A percentile compares a stretch with the other conserved stretches of the same genome.
phyloP scores from a whole-genome alignment of 2,329 filamentous ascomycete species.

The Epichloe festucae region DNA sequence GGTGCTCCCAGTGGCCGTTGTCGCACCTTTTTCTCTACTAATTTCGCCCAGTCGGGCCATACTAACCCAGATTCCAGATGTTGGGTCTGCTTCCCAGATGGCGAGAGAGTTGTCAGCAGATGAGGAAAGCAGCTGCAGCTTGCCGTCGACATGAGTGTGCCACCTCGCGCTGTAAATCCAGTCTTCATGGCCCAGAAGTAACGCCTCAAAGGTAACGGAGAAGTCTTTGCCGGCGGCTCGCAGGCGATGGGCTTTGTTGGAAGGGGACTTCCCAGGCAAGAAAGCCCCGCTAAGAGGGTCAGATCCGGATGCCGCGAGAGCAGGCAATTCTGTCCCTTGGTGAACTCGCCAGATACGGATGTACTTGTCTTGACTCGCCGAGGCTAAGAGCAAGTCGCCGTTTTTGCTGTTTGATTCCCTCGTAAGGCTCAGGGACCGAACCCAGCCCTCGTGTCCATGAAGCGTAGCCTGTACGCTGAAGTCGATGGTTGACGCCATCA shows the following conservation, averaged over 20 bases:
- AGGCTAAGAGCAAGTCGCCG: constrained; percentile 71
- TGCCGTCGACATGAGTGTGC: constrained; percentile 39
- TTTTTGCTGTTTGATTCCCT: constrained; percentile 39
- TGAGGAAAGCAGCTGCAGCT: constrained; percentile 66
- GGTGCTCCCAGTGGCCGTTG: constrained; percentile 87
- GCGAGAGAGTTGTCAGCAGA: constrained; percentile 92
- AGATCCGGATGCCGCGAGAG: constrained; percentile 36
- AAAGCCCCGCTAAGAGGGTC: constrained; percentile 47
- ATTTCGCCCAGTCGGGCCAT: constrained; percentile 80
- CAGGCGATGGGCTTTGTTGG: constrained; percentile 80
- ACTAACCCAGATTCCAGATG: constrained; percentile 85
- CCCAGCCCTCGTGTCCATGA: constrained; percentile 87
- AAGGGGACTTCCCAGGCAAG: constrained; percentile 56
- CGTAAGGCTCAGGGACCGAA: constrained; percentile 71
- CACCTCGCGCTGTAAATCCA: constrained; percentile 91
- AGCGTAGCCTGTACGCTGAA: constrained; percentile 68
- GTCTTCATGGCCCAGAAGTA: constrained; percentile 90
- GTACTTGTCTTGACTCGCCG: constrained; percentile 95
- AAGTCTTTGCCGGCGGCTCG: constrained; percentile 49
- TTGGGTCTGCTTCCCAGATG: constrained; percentile 77
- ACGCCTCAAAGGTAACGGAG: constrained; percentile 81
- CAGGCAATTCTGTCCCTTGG: constrained; percentile 50
- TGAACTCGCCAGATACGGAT: constrained; percentile 85
- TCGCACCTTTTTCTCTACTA: constrained; percentile 87
- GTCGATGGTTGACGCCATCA: constrained; percentile 22